A percentile compares a stretch with the other conserved stretches of the same genome.
phyloP scores from a whole-genome alignment of 2,329 filamentous ascomycete genomes.

The Aspergillus chevalieri region DNA sequence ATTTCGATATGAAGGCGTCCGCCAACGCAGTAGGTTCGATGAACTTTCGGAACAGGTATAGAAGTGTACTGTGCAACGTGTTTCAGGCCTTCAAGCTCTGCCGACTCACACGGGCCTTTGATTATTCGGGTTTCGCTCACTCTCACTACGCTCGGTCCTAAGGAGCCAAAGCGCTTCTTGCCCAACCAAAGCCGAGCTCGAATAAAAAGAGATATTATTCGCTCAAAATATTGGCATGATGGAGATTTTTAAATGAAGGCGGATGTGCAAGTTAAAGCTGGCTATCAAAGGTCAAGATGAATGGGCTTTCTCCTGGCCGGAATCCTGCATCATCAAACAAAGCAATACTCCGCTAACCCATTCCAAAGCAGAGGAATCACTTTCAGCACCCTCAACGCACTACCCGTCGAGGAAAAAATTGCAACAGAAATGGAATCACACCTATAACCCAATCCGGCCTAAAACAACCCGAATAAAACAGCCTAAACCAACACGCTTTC shows the following conservation, averaged over 20 bases:
- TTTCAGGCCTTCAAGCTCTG: constrained; percentile 3
- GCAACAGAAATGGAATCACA: not conserved
- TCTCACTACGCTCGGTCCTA: constrained; percentile 1
- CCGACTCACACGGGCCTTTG: constrained; percentile 5
- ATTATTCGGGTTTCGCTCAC: constrained; percentile 10
- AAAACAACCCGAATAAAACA: constrained; percentile 6
- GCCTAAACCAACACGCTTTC: constrained; percentile 34
- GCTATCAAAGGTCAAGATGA: not conserved
- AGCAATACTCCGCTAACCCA: too few species aligned
- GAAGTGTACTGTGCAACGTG: constrained; percentile 1
- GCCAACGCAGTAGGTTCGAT: constrained; percentile 1
- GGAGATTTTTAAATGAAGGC: not conserved
- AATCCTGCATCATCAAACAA: too few species aligned
- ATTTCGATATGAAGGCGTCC: constrained; percentile 4
- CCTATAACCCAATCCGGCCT: too few species aligned
- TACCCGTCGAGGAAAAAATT: not conserved
- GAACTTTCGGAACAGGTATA: constrained; percentile 2
- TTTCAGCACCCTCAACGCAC: not conserved
- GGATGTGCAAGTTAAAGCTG: not conserved
- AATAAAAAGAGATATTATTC: constrained; percentile 1
- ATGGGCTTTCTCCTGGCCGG: not conserved
- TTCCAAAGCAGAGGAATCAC: too few species aligned
- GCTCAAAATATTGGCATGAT: constrained; percentile 1
- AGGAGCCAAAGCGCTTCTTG: not conserved
- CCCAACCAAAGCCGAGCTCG: constrained; percentile 1